Evolutionary conservation across 2,329 filamentous ascomycete species (phyloP).

Genomic region (Coniochaeta hoffmannii): DNA sequence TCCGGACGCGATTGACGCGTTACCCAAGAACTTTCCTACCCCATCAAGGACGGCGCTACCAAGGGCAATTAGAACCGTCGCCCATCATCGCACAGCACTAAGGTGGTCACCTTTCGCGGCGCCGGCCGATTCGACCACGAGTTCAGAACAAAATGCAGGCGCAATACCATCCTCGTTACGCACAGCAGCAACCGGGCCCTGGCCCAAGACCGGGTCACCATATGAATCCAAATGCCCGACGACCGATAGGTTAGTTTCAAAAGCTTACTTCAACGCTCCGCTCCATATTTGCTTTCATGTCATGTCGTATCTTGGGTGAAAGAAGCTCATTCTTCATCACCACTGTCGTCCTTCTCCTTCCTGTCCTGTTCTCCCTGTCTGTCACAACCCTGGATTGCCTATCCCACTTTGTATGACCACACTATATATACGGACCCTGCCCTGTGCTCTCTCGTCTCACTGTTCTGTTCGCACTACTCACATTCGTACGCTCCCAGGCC

Average conservation of each 20-base stretch:
- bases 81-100: neutral
- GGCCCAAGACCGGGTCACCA: neutral
- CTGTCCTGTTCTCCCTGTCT: neutral
- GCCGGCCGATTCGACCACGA: slow-evolving; percentile 3
- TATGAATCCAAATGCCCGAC: slow-evolving; percentile 1
- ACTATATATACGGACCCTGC: no score
- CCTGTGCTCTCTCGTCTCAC: neutral
- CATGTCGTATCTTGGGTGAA: neutral
- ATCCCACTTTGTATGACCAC: no score
- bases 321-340: neutral
- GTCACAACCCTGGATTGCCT: neutral
- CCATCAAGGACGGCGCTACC: neutral
- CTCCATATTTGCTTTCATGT: neutral
- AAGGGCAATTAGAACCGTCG: neutral
- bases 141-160: slow-evolving; percentile 37
- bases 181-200: slow-evolving; percentile 34
- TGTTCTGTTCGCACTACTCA: neutral
- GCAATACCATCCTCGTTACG: slow-evolving; percentile 40
- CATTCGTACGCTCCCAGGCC: slow-evolving; percentile 27
- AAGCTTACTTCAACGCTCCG: slow-evolving; percentile 4
- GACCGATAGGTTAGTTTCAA: slow-evolving; percentile 2
- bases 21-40: neutral
- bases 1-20: slow-evolving; percentile 2
- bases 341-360: neutral
- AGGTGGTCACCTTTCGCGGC: slow-evolving; percentile 1